These are phyloP conservation scores for Pichia exigua DNA, from an alignment of 805 yeast species.

Conservation along the genomic window DNA sequence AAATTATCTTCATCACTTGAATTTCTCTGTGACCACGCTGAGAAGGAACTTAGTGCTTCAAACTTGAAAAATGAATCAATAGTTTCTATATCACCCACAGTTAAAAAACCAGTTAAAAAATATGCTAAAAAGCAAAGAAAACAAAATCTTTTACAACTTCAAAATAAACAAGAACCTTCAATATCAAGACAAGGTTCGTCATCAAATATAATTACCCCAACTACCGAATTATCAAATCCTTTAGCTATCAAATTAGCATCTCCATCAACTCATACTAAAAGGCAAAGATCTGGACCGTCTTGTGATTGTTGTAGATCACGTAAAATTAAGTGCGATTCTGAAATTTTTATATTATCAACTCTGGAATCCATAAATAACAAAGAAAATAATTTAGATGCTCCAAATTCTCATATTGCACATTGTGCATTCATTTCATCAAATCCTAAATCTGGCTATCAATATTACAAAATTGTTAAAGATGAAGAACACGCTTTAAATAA, in stretches of 20 bases:
- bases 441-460: constrained; percentile 18
- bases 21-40: constrained; percentile 4
- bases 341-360: constrained; percentile 31
- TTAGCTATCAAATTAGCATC: constrained; percentile 27
- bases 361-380: constrained; percentile 9
- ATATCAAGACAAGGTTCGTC: neutral
- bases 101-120: neutral
- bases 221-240: constrained; percentile 1
- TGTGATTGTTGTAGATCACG: constrained; percentile 65
- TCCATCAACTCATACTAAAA: constrained; percentile 25
- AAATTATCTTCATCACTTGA: constrained; percentile 1
- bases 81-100: neutral
- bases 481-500: constrained; percentile 14
- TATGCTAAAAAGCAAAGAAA: neutral
- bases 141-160: neutral
- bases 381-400: neutral
- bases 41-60: constrained; percentile 1
- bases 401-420: constrained; percentile 23
- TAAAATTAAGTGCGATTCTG: constrained; percentile 70
- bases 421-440: constrained; percentile 23
- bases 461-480: constrained; percentile 21
- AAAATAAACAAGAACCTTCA: neutral
- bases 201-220: neutral
- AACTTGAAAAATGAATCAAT: neutral
- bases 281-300: constrained; percentile 69